Conservation (phyloP, 1,139 yeast genomes). For the Pichia sp. region DNA sequence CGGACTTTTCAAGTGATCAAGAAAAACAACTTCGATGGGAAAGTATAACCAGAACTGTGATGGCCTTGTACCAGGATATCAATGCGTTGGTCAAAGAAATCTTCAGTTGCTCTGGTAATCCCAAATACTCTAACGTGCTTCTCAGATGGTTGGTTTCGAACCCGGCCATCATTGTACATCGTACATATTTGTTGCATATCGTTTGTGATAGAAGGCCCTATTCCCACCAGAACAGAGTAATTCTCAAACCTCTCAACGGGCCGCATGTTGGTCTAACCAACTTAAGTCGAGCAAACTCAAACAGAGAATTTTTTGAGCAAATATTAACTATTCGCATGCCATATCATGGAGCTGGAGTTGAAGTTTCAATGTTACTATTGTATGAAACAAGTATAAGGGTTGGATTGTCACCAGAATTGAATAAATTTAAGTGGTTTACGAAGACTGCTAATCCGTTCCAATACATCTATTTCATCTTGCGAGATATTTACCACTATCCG, state of each 20-base stretch:
- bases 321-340: conserved; percentile 13
- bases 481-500: conserved; percentile 19
- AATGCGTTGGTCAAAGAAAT: conserved; percentile 15
- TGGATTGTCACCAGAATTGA: conserved; percentile 9
- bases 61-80: conserved; percentile 19
- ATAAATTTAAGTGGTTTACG: conserved; percentile 18
- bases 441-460: conserved; percentile 20
- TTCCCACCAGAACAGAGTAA: conserved; percentile 18
- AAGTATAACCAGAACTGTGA: conserved; percentile 14
- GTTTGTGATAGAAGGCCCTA: conserved; percentile 17
- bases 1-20: conserved; percentile 16
- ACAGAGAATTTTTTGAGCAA: conserved; percentile 15
- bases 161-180: conserved; percentile 13
- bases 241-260: conserved; percentile 14
- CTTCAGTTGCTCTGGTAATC: conserved; percentile 13
- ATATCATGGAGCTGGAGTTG: conserved; percentile 11
- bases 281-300: conserved; percentile 12
- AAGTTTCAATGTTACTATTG: conserved; percentile 14
- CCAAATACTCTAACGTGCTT: conserved; percentile 12
- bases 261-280: conserved; percentile 11
- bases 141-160: conserved; percentile 17
- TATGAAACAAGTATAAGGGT: conserved; percentile 16
- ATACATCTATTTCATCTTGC: conserved; percentile 17
- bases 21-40: conserved; percentile 17
- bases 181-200: conserved; percentile 16